Percentiles rank a stretch among this genome's conserved stretches.
Evolutionary conservation across 495 filamentous ascomycete species (phyloP).

Genomic region (Parachaetomium inaequale): DNA sequence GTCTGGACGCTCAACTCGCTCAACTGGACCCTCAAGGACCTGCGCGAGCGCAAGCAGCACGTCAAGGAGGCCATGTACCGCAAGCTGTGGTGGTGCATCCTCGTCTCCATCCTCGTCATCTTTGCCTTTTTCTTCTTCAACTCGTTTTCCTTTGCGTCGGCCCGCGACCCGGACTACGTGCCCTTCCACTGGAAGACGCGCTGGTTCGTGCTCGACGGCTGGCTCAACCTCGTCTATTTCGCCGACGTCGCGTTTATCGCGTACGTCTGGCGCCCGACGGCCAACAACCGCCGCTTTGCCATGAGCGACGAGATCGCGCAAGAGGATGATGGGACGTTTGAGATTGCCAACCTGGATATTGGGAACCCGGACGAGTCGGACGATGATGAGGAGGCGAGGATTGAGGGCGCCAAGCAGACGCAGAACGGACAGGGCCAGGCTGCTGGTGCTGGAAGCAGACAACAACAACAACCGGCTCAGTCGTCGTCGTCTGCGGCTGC

Average conservation of each 20-base stretch:
- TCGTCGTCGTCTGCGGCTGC: constrained; percentile 7
- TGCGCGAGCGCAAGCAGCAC: constrained; percentile 88
- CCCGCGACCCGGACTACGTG: constrained; percentile 77
- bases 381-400: constrained; percentile 49
- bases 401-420: constrained; percentile 34
- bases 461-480: constrained; percentile 2
- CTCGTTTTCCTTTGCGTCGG: constrained; percentile 86
- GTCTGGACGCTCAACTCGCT: constrained; percentile 98
- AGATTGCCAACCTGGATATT: constrained; percentile 77
- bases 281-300: constrained; percentile 93
- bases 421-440: not conserved
- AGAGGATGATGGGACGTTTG: constrained; percentile 94
- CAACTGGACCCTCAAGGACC: constrained; percentile 91
- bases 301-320: constrained; percentile 99
- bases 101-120: constrained; percentile 87
- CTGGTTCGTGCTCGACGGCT: constrained; percentile 97
- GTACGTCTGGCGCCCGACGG: constrained; percentile 96
- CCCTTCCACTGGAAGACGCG: constrained; percentile 93
- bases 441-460: constrained; percentile 1
- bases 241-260: constrained; percentile 86
- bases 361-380: constrained; percentile 72
- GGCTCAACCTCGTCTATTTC: constrained; percentile 95
- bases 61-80: constrained; percentile 95
- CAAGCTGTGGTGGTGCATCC: constrained; percentile 97
- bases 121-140: constrained; percentile 96